Conservation (phyloP, 2,329 filamentous ascomycete species). For the Scleromitrula shiraiana region DNA sequence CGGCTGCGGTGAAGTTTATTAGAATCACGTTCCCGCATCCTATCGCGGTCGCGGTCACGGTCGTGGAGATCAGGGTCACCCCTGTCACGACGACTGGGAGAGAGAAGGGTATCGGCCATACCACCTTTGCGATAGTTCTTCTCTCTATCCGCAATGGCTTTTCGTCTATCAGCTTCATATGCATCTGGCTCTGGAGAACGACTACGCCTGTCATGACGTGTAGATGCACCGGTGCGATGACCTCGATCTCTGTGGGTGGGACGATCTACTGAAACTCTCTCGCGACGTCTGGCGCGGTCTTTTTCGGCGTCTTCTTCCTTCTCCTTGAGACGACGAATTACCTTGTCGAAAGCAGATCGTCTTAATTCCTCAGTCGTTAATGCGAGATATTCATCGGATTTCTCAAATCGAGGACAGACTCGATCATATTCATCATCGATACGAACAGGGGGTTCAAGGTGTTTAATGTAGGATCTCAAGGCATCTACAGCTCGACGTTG, state of each 20-base stretch:
- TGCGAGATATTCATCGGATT: conserved; percentile 75
- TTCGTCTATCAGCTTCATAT: conserved; percentile 91
- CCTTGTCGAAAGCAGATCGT: conserved; percentile 81
- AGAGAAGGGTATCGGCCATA: conserved; percentile 56
- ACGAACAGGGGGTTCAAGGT: conserved; percentile 75
- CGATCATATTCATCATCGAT: conserved; percentile 81
- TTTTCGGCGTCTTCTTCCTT: conserved; percentile 78
- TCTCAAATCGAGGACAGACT: conserved; percentile 70
- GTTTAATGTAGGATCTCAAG: conserved; percentile 79
- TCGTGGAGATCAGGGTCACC: conserved; percentile 32
- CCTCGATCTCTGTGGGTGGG: conserved; percentile 37
- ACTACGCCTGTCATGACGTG: conserved; percentile 54
- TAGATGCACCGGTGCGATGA: conserved; percentile 46
- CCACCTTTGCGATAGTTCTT: conserved; percentile 80
- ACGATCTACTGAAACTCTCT: conserved; percentile 42
- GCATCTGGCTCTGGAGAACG: conserved; percentile 87
- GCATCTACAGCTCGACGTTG: conserved; percentile 80
- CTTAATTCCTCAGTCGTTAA: conserved; percentile 77
- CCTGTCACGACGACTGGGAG: conserved; percentile 29
- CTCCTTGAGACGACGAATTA: conserved; percentile 82
- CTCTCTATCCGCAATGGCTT: conserved; percentile 88
- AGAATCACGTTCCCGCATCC: conserved; percentile 29
- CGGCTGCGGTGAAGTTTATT: conserved; percentile 39
- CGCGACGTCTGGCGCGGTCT: conserved; percentile 50
- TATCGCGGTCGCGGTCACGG: conserved; percentile 30